phyloP scores from a whole-genome alignment of 345 rosid species.

The Luvunga scandens region DNA sequence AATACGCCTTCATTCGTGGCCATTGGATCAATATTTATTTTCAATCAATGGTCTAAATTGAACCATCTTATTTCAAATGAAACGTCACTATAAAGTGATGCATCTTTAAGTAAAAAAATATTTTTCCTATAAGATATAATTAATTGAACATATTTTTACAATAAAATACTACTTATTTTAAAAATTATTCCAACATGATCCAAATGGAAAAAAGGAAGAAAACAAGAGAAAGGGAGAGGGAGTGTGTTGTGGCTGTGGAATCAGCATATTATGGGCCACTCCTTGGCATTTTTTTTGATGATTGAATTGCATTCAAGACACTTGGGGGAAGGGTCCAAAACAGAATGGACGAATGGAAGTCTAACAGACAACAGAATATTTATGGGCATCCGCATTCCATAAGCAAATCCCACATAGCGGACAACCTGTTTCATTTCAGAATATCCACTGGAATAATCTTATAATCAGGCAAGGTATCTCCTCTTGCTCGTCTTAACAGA shows the following conservation, averaged over 20 bases:
- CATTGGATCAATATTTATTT: no score
- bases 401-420: neutral
- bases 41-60: no score
- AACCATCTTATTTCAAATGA: no score
- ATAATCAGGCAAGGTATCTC: neutral
- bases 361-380: neutral
- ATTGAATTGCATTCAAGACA: neutral
- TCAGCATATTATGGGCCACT: neutral
- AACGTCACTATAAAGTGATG: no score
- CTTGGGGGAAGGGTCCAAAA: neutral
- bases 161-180: no score
- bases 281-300: neutral
- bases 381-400: neutral
- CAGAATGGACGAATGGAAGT: neutral
- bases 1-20: fast-evolving
- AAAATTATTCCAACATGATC: no score
- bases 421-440: neutral
- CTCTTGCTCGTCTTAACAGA: neutral
- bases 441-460: neutral
- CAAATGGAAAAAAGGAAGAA: neutral
- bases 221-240: neutral
- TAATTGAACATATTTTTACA: no score
- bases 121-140: no score
- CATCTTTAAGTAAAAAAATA: no score
- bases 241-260: no score